phyloP scores from a whole-genome alignment of 495 filamentous ascomycete genomes.

The Pyrenula aspistea region DNA sequence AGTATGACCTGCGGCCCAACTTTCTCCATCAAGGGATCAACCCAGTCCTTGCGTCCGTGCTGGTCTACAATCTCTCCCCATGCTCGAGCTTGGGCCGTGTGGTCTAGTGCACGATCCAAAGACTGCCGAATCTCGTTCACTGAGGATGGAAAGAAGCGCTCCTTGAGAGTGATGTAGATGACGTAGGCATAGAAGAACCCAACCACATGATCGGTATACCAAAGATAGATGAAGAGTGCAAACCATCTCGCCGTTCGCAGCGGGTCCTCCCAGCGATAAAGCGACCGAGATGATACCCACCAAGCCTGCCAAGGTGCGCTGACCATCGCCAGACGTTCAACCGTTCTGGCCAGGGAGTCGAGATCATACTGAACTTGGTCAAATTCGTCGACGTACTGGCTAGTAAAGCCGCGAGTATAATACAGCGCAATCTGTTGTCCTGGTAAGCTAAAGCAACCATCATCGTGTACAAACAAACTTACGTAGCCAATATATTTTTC shows the following conservation, averaged over 20 bases:
- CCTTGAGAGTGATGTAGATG: slow-evolving; percentile 23
- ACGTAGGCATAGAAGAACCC: slow-evolving; percentile 25
- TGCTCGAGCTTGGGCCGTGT: slow-evolving; percentile 13
- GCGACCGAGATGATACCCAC: slow-evolving; percentile 19
- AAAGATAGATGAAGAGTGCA: slow-evolving; percentile 21
- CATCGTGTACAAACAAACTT: slow-evolving; percentile 3
- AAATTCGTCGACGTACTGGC: slow-evolving; percentile 32
- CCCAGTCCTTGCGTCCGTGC: slow-evolving; percentile 25
- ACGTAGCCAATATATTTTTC: slow-evolving; percentile 27
- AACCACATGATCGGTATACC: slow-evolving; percentile 22
- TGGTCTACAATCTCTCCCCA: slow-evolving; percentile 32
- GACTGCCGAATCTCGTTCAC: slow-evolving; percentile 22
- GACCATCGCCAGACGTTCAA: slow-evolving; percentile 31
- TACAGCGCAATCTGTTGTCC: slow-evolving; percentile 22
- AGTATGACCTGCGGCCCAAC: slow-evolving; percentile 26
- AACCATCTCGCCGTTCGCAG: slow-evolving; percentile 20
- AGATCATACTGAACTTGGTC: slow-evolving; percentile 22
- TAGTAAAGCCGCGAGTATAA: slow-evolving; percentile 23
- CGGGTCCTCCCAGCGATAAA: slow-evolving; percentile 33
- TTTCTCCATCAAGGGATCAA: slow-evolving; percentile 22
- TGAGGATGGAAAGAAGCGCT: slow-evolving; percentile 18
- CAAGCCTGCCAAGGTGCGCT: slow-evolving; percentile 30
- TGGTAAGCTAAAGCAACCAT: neutral
- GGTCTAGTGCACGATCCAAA: slow-evolving; percentile 16
- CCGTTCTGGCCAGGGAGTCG: slow-evolving; percentile 18